Base-by-base conservation (phyloP, 441 rosid species). In the Geranium incanum region DNA sequence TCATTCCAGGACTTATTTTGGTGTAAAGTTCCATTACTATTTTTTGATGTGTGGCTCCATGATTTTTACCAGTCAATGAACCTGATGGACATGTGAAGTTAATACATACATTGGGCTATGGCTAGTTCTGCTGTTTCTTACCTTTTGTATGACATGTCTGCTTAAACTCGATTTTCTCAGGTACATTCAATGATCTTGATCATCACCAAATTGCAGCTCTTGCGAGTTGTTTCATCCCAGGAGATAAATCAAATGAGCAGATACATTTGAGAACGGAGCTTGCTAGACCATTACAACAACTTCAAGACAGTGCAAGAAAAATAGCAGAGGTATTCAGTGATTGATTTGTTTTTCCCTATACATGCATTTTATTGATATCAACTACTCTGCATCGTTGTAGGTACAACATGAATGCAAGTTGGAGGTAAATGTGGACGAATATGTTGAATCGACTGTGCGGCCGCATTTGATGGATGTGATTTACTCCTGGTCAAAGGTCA, bases 151-250 rank as follows among this genome's bases (percentile, higher is more conserved):
- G 59, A 12, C 59, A n/a, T 66, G 37, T 70, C 28, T 73, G 37
- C 70, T 62, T 66, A 59, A 39, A 7, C 43, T 39, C 8, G 8
- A 39, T 68, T 76, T 70, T 73, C 16, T 71, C 86, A 94, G 97
- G 99, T 74, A 92, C 97, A 19, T 94, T 94, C 79, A 94, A 89
- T 67, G 96, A 92, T 78, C 94, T 94, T 72, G 97, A 94, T 79
- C 97, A 88, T 81, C 97, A 94, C 79, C 95, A 92, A 84, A 91
- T 94, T 73, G 99, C 97, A n/a, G 90, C 99, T 62, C 94, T 94
- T 78, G 96, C 97, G 71, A 94, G 99, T 83, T 94, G 99, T 85
- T 94, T 94, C 86, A 94, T 94, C 79, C 99, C 97, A 4, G 97
- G 93, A 12, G 99, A 94, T 72, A 94, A 90, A 83, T 92, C 99